Evolutionary conservation across 805 yeast species (phyloP), one percentile per base, ranked within the genome.

Genomic region (Nakazawaea sp.): DNA sequence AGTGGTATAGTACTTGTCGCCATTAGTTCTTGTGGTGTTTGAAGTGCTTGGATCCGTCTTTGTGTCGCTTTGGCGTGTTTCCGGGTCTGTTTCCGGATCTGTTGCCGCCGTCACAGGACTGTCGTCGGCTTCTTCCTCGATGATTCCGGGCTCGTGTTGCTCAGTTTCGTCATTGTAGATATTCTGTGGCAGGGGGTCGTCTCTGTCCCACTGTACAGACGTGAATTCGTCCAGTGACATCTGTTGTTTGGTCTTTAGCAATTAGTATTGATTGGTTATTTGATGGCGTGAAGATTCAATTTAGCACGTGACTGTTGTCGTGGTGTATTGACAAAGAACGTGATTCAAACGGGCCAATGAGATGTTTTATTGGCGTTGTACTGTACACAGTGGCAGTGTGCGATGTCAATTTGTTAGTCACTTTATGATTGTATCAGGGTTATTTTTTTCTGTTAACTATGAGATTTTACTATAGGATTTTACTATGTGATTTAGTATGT

Each of bases 121-220:
- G 12, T 24, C 19, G 28, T 15, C 19, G 7, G 24, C 7, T 21
- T 21, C 18, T 38, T 23, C 38, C 32, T 36, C 35, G 27, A 32
- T 35, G 23, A 26, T 13, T 9, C 32, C 18, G 16, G 16, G 27
- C 7, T 28, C 16, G n/a, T n/a, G n/a, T n/a, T n/a, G n/a, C n/a
- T n/a, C n/a, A 7, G 13, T 15, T 11, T 25, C 27, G 16, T 21
- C 7, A 10, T 31, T 18, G 4, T n/a, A 13, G 18, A 27, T 32
- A 8, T 23, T 25, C 33, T 33, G 37, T 15, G 38, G 35, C 3
- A 4, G 15, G 5, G 35, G 23, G 7, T 65, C 74, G 20, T 61
- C 74, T 42, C 73, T 59, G 47, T 73, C 78, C 77, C 75, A 73
- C 46, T 68, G 75, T 33, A 73, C 70, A 20, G 79, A 73, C 1